phyloP scores from a whole-genome alignment of 2,329 filamentous ascomycete genomes.

The Fusarium sororula region DNA sequence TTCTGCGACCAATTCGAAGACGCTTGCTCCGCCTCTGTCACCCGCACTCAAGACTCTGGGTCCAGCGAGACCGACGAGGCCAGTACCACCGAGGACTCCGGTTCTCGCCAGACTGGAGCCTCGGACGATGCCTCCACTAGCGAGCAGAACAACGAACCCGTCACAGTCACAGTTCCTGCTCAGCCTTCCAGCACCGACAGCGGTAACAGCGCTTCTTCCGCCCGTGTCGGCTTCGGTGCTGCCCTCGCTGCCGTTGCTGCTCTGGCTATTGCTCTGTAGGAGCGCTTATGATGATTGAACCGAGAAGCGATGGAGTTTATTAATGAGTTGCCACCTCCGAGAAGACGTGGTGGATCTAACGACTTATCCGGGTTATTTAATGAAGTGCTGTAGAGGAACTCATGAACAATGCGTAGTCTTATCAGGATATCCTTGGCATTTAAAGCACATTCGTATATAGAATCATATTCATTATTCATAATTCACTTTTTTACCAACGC shows the following conservation, averaged over 20 bases:
- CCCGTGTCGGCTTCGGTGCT: conserved; percentile 35
- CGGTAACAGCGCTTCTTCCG: conserved; percentile 29
- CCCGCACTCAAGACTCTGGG: conserved; percentile 14
- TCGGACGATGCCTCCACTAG: conserved; percentile 10
- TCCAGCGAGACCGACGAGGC: conserved; percentile 1
- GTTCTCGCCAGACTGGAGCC: conserved; percentile 2
- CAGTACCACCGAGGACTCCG: conserved; percentile 10
- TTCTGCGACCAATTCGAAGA: conserved; percentile 45
- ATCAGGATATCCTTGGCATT: conserved; percentile 16
- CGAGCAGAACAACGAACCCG: conserved; percentile 8
- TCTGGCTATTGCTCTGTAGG: conserved; percentile 39
- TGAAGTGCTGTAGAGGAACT: conserved; percentile 26
- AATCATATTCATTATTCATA: conserved; percentile 29
- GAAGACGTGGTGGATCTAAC: conserved; percentile 24
- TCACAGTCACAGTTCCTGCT: conserved; percentile 24
- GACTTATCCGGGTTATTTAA: conserved; percentile 36
- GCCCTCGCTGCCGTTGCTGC: conserved; percentile 34
- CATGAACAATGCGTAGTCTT: conserved; percentile 9
- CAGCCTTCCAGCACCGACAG: conserved; percentile 16
- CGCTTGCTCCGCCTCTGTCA: conserved; percentile 33
- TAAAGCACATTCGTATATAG: conserved; percentile 33
- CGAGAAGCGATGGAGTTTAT: neutral
- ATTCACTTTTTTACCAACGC: conserved; percentile 13
- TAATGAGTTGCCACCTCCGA: conserved; percentile 8
- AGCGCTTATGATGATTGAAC: neutral